Base-by-base conservation (phyloP, 1,284 basidiomycete genomes). In the Boletellus deceptivus region DNA sequence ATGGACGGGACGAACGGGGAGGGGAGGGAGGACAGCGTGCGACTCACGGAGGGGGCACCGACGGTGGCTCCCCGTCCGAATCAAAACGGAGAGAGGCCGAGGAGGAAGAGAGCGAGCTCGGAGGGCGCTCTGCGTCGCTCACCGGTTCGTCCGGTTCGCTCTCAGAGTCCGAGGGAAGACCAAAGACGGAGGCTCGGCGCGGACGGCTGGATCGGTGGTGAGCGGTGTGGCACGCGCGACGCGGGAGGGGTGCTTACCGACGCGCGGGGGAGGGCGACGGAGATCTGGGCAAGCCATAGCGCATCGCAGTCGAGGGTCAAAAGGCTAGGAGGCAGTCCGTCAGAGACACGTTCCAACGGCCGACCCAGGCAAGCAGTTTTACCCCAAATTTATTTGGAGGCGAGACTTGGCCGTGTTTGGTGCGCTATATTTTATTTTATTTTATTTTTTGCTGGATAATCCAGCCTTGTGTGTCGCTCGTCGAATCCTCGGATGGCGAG, bases 271-370 rank as follows among this genome's bases (percentile, higher is more conserved):
- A 84, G 3, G 82, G 77, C 6, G 84, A 82, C 1, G 72, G 63
- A 2, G 84, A 83, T 58, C 82, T 72, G 20, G 83, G 82, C 46
- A 77, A 76, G 60, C 80, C 74, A 62, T 83, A 86, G 27, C 81
- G 75, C 84, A 86, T 86, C 33, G 53, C 29, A 17, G 43, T 41
- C 3, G 31, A 9, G 13, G 18, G 31, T 24, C 22, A 27, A 42
- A n/a, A n/a, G n/a, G 35, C 10, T 29, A 16, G 3, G 11, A 14
- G 39, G 38, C 43, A 9, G 31, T 52, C 24, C 17, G 41, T 49
- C 36, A 34, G 57, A 61, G 20, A 59, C 38, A 29, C 25, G 37
- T n/a, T n/a, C n/a, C n/a, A n/a, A n/a, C n/a, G n/a, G n/a, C n/a
- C n/a, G 22, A 4, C 14, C 36, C 24, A 37, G 27, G 35, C 24